Percentiles rank a stretch among this genome's conserved stretches.
Evolutionary conservation across 179 eudicot genomes (phyloP).

Genomic region (Drosera spatulata): DNA sequence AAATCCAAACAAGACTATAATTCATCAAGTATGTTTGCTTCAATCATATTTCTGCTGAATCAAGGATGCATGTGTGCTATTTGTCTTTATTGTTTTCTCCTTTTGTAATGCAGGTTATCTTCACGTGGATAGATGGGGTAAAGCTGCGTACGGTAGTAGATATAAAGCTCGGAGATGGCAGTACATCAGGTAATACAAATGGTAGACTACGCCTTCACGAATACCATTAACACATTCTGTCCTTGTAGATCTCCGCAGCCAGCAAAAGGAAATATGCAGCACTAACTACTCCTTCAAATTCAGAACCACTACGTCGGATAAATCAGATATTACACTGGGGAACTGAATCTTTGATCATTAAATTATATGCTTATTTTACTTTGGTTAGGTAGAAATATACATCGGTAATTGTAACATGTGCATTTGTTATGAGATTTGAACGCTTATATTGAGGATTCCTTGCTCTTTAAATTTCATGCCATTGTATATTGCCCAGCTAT

Average conservation of each 20-base stretch:
- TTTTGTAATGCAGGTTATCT: slow-evolving; percentile 50
- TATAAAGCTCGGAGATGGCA: slow-evolving; percentile 24
- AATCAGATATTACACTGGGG: slow-evolving; percentile 91
- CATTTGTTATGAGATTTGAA: too few relatives aligned
- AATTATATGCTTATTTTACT: too few relatives aligned
- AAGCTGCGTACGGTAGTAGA: slow-evolving; percentile 18
- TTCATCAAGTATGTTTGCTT: slow-evolving; percentile 61
- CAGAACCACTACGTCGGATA: slow-evolving; percentile 37
- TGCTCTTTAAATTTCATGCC: too few relatives aligned
- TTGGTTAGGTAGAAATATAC: slow-evolving; percentile 78
- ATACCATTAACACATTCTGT: slow-evolving; percentile 24
- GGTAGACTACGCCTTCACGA: slow-evolving; percentile 21
- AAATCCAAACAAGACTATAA: slow-evolving; percentile 78
- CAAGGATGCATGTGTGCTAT: slow-evolving; percentile 8
- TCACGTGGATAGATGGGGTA: slow-evolving; percentile 91
- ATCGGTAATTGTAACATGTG: too few relatives aligned
- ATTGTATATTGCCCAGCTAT: too few relatives aligned
- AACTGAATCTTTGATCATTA: too few relatives aligned
- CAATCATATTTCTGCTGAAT: slow-evolving; percentile 1
- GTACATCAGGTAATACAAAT: slow-evolving; percentile 24
- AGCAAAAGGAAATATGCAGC: slow-evolving; percentile 36
- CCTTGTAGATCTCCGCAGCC: slow-evolving; percentile 42
- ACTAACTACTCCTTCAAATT: slow-evolving; percentile 18
- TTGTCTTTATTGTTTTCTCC: slow-evolving; percentile 8
- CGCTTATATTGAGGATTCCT: too few relatives aligned